Evolutionary conservation across 176 grass and related monocot genomes (phyloP).

Genomic region (Paspalum vaginatum): DNA sequence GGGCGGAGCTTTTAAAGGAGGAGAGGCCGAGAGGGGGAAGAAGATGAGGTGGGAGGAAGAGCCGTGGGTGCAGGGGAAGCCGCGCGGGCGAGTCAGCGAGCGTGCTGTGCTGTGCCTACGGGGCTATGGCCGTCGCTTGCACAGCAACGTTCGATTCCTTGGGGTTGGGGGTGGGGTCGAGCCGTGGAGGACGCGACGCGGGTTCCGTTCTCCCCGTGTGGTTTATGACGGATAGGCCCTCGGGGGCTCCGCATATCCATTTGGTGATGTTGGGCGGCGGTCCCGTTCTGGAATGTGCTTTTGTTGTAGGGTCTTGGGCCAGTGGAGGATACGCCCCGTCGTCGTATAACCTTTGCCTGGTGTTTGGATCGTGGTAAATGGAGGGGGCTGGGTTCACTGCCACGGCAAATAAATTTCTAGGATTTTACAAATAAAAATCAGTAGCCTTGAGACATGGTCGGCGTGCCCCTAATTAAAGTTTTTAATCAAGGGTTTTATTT

Average conservation of each 20-base stretch:
- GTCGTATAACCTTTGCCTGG: too few species aligned
- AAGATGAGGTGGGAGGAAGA: conserved; percentile 13
- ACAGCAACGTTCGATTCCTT: conserved; percentile 3
- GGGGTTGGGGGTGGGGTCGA: neutral
- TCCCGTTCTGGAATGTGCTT: neutral
- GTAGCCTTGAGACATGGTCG: too few species aligned
- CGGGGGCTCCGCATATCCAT: neutral
- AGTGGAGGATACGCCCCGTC: neutral
- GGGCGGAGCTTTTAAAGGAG: conserved; percentile 46
- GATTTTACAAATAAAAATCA: too few species aligned
- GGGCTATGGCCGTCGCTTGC: conserved; percentile 29
- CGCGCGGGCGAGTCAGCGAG: neutral
- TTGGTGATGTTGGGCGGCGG: neutral
- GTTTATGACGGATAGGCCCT: conserved; percentile 4
- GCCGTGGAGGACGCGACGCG: neutral
- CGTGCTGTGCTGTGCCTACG: neutral
- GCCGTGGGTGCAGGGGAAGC: conserved; percentile 43
- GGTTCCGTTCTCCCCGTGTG: neutral
- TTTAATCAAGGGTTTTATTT: too few species aligned
- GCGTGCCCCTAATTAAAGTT: too few species aligned
- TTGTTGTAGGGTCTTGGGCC: neutral
- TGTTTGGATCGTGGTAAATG: too few species aligned
- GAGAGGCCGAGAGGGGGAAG: neutral
- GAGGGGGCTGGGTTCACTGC: too few species aligned
- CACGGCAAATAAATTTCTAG: too few species aligned